Conservation (phyloP, 495 filamentous ascomycete genomes). For the Aspergillus cavernicola region DNA sequence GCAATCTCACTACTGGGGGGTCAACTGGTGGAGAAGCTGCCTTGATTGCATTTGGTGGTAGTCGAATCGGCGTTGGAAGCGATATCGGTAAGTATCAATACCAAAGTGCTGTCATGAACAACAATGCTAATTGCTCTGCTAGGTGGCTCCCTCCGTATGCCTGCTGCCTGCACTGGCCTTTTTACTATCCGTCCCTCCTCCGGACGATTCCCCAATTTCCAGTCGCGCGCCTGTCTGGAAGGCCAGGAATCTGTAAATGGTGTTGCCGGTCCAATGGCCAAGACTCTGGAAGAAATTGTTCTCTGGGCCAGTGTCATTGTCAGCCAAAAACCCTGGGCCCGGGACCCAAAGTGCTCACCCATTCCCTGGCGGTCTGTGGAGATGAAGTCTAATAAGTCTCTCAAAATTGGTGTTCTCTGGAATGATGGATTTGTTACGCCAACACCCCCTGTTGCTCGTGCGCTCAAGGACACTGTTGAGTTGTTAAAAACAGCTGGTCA, state of each 20-base stretch:
- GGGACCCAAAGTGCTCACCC: neutral
- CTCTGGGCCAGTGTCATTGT: neutral
- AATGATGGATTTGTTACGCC: conserved; percentile 2
- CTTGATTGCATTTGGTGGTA: conserved; percentile 11
- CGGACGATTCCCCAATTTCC: conserved; percentile 10
- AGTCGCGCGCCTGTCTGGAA: conserved; percentile 5
- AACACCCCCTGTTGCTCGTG: conserved; percentile 4
- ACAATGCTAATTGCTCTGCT: no score
- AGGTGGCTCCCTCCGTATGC: conserved; percentile 9
- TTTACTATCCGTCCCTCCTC: conserved; percentile 11
- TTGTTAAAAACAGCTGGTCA: conserved; percentile 1
- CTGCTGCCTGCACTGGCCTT: conserved; percentile 9
- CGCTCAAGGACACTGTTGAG: neutral
- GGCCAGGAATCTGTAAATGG: conserved; percentile 6
- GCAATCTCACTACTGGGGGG: conserved; percentile 1
- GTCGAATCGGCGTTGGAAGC: conserved; percentile 7
- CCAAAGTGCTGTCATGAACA: no score
- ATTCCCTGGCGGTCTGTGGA: neutral
- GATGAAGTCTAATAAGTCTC: neutral
- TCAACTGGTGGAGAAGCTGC: conserved; percentile 7
- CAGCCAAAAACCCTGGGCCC: neutral
- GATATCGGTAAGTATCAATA: no score
- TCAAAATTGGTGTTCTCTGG: conserved; percentile 1
- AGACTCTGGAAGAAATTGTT: no score
- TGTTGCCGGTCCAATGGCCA: conserved; percentile 7